Base-by-base conservation (phyloP, 2,329 filamentous ascomycete genomes). In the Cryphonectria nitschkei region DNA sequence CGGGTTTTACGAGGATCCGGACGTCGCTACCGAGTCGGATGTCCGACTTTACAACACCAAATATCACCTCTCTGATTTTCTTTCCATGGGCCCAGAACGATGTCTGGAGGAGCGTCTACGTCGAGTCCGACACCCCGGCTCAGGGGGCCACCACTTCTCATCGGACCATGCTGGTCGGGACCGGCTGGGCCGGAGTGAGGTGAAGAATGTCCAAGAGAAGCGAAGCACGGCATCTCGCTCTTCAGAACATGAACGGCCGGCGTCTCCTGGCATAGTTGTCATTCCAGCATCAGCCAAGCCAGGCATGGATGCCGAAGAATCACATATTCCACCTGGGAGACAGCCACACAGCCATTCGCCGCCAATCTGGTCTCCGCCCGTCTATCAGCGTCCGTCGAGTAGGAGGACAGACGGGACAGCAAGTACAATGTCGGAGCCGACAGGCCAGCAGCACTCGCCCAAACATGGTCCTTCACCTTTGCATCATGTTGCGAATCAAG, bases 1-100 rank as follows among this genome's bases (percentile, higher is more conserved):
- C 65, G 88, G 88, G 0, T 91, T 90, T 75, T 90, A 89, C 69
- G 87, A 89, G 63, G 87, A 90, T 63, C 78, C 81, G 0, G 80
- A 84, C 8, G 78, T 77, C 3, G 78, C 78, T 41, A 72, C 75
- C 19, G 77, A 78, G 1, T 79, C 79, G 0, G 82, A 81, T 0
- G 81, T 87, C 4, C 80, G 87, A 3, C 79, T 87, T 0, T 87
- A 88, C 81, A 82, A 87, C 60, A 84, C 84, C 29, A 82, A 85
- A 73, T 72, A 87, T 69, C 79, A 84, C n/a, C 79, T 89, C 37
- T 75, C 82, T 69, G 84, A 89, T 1, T 91, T 89, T 63, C 75
- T 90, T 1, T 77, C 79, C 3, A 86, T 86, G 34, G 89, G 89
- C 0, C 87, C 88, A 0, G 84, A 88, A 9, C 79, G 78, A 26